These are phyloP conservation scores for Cladosporium austrohemisphaericum DNA, from an alignment of 2,329 filamentous ascomycete genomes.

Conservation along the genomic window DNA sequence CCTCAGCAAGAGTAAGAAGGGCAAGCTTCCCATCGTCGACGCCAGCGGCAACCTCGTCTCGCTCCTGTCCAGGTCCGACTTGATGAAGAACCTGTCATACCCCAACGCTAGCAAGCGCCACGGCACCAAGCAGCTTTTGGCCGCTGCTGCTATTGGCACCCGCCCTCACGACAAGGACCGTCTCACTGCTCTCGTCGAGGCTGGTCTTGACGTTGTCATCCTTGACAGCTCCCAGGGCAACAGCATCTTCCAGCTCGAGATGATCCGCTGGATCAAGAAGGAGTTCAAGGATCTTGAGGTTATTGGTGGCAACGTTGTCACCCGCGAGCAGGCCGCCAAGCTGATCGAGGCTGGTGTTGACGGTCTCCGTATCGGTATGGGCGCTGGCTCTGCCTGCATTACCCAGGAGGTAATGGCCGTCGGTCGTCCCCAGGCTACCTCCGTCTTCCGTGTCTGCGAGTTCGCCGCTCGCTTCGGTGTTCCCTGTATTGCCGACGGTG, in stretches of 20 bases:
- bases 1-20: slow-evolving; percentile 93
- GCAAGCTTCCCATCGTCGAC: slow-evolving; percentile 55
- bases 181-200: slow-evolving; percentile 83
- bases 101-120: slow-evolving; percentile 94
- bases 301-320: slow-evolving; percentile 98
- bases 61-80: slow-evolving; percentile 86
- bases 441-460: slow-evolving; percentile 82
- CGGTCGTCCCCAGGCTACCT: slow-evolving; percentile 88
- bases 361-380: slow-evolving; percentile 97
- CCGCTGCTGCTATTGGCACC: slow-evolving; percentile 91
- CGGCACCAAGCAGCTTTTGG: slow-evolving; percentile 95
- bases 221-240: slow-evolving; percentile 97
- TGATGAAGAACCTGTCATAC: slow-evolving; percentile 98
- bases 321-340: slow-evolving; percentile 87
- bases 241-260: slow-evolving; percentile 97
- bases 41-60: slow-evolving; percentile 58
- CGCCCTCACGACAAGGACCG: slow-evolving; percentile 87
- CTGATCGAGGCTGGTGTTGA: slow-evolving; percentile 93
- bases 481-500: slow-evolving; percentile 95
- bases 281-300: slow-evolving; percentile 84
- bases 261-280: slow-evolving; percentile 94
- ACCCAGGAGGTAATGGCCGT: slow-evolving; percentile 99
- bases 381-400: slow-evolving; percentile 95
- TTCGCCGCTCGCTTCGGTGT: slow-evolving; percentile 94
- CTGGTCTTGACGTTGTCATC: slow-evolving; percentile 90